Percentiles rank a stretch among this genome's conserved stretches.
These are phyloP conservation scores for Colletotrichum sp. DNA, from an alignment of 2,329 filamentous ascomycete genomes.

Conservation along the genomic window DNA sequence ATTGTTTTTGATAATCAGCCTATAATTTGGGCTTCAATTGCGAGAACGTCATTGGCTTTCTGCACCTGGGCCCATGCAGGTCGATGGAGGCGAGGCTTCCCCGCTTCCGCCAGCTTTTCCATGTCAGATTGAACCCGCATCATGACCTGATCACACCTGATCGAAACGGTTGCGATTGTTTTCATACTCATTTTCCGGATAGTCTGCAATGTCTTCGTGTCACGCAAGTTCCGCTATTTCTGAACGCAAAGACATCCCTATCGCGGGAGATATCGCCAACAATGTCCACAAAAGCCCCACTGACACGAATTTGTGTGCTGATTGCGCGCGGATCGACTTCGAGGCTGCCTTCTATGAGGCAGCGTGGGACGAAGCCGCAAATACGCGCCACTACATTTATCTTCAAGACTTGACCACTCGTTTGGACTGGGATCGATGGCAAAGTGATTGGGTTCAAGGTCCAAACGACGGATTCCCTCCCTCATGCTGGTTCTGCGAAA, in stretches of 20 bases:
- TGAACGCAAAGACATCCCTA: not conserved
- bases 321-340: not conserved
- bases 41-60: not conserved
- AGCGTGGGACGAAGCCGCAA: not conserved
- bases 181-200: not conserved
- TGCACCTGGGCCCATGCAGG: not conserved
- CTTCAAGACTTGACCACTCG: not conserved
- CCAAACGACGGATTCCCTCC: not conserved
- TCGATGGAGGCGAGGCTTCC: not conserved
- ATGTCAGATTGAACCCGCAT: not conserved
- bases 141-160: not conserved
- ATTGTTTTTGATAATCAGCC: not conserved
- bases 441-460: not conserved
- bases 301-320: not conserved
- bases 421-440: not conserved
- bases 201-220: not conserved
- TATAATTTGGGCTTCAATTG: not conserved
- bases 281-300: not conserved
- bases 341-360: not conserved
- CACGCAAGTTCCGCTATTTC: not conserved
- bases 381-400: not conserved
- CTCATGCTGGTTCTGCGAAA: not conserved
- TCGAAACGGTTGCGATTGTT: not conserved
- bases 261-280: not conserved
- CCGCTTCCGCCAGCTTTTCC: not conserved